Evolutionary conservation across 23 red algal species (phyloP), one percentile per base, ranked within the genome.

Genomic region (Gracilariopsis chorda): DNA sequence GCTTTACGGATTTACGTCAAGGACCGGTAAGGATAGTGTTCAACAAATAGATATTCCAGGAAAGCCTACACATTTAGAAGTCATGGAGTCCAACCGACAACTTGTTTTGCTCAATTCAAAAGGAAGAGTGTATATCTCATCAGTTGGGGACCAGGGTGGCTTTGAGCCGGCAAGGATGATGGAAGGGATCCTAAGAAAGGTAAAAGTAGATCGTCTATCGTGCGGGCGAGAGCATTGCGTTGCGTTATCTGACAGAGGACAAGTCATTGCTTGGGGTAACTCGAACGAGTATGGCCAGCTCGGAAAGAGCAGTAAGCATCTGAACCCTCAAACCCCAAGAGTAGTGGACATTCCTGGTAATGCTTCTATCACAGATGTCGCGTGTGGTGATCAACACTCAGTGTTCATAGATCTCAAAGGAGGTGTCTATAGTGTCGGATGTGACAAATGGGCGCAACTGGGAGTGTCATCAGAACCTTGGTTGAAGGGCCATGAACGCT

Each of bases 381-480:
- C 86, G 17, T 90, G 86, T 34, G 86, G 86, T 41, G 64, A 69
- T 67, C 7, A 57, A 51, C 86, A 90, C 41, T 80, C 86, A 48
- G 49, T 90, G 19, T 80, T 90, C 12, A 16, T 90, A 33, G 86
- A 68, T 51, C 39, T 32, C n/a, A 44, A 34, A 20, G 86, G 74
- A 20, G 51, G 13, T n/a, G 13, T 90, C 19, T 90, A 61, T 43
- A 53, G 56, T 19, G 58, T 68, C 14, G 86, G 86, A 1, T 48
- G 57, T 68, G 86, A 90, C 37, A 51, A 51, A 37, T 90, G 86
- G 86, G 75, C 75, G 33, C 86, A 90, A 51, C 43, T 80, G 11
- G 86, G 86, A 49, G 56, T 78, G 21, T 67, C 71, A 23, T 70
- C 86, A n/a, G 72, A 90, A 58, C 86, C 86, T 48, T 90, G 86